Evolutionary conservation across 2,329 filamentous ascomycete genomes (phyloP).

Genomic region (Neurospora sp.): DNA sequence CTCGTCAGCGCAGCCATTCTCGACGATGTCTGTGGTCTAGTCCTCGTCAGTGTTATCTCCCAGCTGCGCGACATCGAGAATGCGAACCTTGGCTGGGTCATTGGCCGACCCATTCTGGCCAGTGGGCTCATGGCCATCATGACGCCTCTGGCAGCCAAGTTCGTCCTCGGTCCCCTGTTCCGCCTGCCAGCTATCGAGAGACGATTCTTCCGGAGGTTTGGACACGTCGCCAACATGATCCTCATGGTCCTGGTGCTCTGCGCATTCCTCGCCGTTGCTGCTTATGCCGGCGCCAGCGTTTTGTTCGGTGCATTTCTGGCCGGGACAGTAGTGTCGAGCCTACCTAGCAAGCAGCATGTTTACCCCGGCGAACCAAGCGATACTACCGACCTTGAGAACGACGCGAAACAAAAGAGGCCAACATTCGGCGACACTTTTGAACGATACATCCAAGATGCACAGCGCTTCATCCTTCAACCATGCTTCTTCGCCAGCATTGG

Average conservation of each 20-base stretch:
- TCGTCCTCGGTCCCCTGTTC: slow-evolving; percentile 8
- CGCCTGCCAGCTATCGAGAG: slow-evolving; percentile 4
- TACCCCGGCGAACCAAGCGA: not conserved
- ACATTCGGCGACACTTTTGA: slow-evolving; percentile 24
- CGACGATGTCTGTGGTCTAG: slow-evolving; percentile 68
- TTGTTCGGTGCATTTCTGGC: slow-evolving; percentile 17
- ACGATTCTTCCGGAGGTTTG: not conserved
- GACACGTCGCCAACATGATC: slow-evolving; percentile 6
- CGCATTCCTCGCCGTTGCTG: slow-evolving; percentile 13
- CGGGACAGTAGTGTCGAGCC: slow-evolving; percentile 12
- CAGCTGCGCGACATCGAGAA: slow-evolving; percentile 38
- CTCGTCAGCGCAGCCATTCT: slow-evolving; percentile 68
- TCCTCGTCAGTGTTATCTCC: slow-evolving; percentile 69
- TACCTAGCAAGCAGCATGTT: slow-evolving; percentile 1
- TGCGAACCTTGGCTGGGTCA: slow-evolving; percentile 20
- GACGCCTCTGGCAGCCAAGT: slow-evolving; percentile 11
- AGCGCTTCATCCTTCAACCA: slow-evolving; percentile 50
- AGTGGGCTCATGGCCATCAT: slow-evolving; percentile 13
- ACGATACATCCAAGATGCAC: slow-evolving; percentile 28
- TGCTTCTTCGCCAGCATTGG: slow-evolving; percentile 70
- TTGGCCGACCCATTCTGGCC: slow-evolving; percentile 15
- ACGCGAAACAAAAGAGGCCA: not conserved
- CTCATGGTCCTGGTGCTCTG: slow-evolving; percentile 11
- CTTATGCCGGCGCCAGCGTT: slow-evolving; percentile 16
- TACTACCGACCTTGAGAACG: not conserved